A percentile compares a stretch with the other conserved stretches of the same genome.
phyloP scores from a whole-genome alignment of 176 grass and related monocot genomes.

The Thinopyrum elongatum region DNA sequence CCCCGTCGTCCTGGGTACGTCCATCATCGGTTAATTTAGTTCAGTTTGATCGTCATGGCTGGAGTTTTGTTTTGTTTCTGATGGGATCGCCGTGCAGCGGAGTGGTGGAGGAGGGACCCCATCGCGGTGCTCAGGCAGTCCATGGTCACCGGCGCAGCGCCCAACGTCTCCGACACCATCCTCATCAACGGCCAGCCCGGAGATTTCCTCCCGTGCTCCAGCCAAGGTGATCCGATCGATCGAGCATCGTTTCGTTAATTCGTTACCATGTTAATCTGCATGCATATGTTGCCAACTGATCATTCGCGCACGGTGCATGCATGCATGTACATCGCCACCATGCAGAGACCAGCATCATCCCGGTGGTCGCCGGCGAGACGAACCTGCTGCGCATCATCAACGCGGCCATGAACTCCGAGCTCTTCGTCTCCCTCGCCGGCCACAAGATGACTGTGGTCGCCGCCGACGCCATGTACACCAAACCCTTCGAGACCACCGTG shows the following conservation, averaged over 20 bases:
- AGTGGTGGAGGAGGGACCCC: constrained; percentile 84
- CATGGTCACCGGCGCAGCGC: constrained; percentile 59
- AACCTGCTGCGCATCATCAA: constrained; percentile 81
- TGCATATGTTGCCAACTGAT: neutral
- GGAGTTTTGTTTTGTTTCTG: no score
- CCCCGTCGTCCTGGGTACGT: constrained; percentile 62
- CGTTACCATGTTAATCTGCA: no score
- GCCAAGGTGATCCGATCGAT: no score
- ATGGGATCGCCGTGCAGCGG: constrained; percentile 30
- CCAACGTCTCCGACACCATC: constrained; percentile 67
- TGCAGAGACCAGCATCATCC: constrained; percentile 70
- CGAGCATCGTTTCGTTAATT: no score
- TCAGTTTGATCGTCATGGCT: neutral
- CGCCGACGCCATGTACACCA: constrained; percentile 77
- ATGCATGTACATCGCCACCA: no score
- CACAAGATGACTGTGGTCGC: constrained; percentile 86
- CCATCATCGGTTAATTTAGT: neutral
- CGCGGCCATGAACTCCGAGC: constrained; percentile 69
- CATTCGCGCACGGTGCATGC: no score
- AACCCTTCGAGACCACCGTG: constrained; percentile 61
- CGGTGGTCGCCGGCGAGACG: constrained; percentile 60
- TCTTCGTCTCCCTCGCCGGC: constrained; percentile 78
- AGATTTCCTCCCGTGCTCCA: constrained; percentile 65
- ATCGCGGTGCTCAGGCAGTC: constrained; percentile 66
- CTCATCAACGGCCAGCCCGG: constrained; percentile 92